Percentiles rank a stretch among this genome's conserved stretches.
Conservation (phyloP, 1,139 yeast genomes). For the Scheffersomyces titani region DNA sequence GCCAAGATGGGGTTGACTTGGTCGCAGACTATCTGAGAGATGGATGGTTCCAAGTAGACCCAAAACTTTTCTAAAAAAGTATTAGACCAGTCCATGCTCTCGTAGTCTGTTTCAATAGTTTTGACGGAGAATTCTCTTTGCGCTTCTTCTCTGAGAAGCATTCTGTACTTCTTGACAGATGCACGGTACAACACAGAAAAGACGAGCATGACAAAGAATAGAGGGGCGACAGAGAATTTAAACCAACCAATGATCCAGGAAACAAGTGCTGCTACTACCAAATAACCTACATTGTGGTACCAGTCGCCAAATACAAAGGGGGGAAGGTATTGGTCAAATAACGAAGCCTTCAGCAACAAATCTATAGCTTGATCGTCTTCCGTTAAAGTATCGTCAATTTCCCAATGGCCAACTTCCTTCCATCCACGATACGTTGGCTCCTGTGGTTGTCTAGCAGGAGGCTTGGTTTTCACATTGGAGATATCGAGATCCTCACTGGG, state of each 20-base stretch:
- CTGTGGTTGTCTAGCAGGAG: slow-evolving; percentile 53
- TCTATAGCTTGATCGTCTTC: slow-evolving; percentile 71
- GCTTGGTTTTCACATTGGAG: slow-evolving; percentile 34
- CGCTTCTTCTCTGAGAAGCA: slow-evolving; percentile 70
- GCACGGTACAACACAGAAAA: slow-evolving; percentile 76
- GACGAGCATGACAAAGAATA: slow-evolving; percentile 65
- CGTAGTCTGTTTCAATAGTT: slow-evolving; percentile 83
- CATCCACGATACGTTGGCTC: slow-evolving; percentile 82
- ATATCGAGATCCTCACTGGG: slow-evolving; percentile 28
- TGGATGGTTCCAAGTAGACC: slow-evolving; percentile 87
- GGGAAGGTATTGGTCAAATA: slow-evolving; percentile 72
- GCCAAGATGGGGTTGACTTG: slow-evolving; percentile 84
- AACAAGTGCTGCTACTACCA: slow-evolving; percentile 63
- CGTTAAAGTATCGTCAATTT: slow-evolving; percentile 62
- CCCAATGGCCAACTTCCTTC: slow-evolving; percentile 93
- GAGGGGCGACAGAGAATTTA: slow-evolving; percentile 75
- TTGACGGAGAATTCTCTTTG: slow-evolving; percentile 83
- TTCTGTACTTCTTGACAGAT: slow-evolving; percentile 77
- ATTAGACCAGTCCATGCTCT: slow-evolving; percentile 94
- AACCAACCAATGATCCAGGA: slow-evolving; percentile 83
- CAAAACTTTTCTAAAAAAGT: slow-evolving; percentile 86
- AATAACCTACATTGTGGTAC: slow-evolving; percentile 82
- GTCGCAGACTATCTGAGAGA: slow-evolving; percentile 81
- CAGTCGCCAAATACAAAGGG: slow-evolving; percentile 85
- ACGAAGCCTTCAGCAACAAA: slow-evolving; percentile 64